Base-by-base conservation (phyloP, 139 green algal species). In the Volvox reticuliferus region DNA sequence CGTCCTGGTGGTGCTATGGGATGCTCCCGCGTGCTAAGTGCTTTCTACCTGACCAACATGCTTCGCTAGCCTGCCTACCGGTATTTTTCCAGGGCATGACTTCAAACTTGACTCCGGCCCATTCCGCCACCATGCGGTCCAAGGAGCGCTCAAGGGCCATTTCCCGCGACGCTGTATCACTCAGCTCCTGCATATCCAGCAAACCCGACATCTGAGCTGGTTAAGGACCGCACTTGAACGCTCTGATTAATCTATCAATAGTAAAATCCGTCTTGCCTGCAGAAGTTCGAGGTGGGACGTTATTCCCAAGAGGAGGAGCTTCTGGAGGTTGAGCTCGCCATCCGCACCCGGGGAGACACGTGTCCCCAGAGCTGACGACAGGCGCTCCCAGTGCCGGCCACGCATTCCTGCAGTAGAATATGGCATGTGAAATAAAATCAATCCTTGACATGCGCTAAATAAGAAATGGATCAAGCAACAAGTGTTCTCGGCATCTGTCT, bases 121-220 rank as follows among this genome's bases (percentile, higher is more conserved):
- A 96, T 69, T 95, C 93, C 0, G 67, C 61, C 12, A 90, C 79
- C 95, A 97, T 96, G 83, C 93, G 95, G 88, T 96, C 95, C 62
- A 97, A 91, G n/a, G 90, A 90, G 28, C 91, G 92, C 91, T 97
- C 95, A 62, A 97, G 76, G 0, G 89, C 69, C 44, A 92, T 93
- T 93, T 97, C 95, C 9, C 94, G 90, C 6, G 84, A 92, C 12
- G 94, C 94, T 17, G 44, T 44, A 35, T 95, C 93, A 33, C 89
- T 94, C n/a, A 93, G 93, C 35, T 94, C 95, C 82, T 92, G 82
- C 62, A 79, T 9, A 55, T 55, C 44, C 44, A 55, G 44, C 5
- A 55, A 55, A 55, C 44, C 44, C 44, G 9, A 9, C 44, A 55
- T 5, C 44, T 55, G 44, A 55, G 44, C 44, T 55, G 44, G 44